Base-by-base conservation (phyloP, 371 early-diverging fungal species). In the Mucor circinelloides region DNA sequence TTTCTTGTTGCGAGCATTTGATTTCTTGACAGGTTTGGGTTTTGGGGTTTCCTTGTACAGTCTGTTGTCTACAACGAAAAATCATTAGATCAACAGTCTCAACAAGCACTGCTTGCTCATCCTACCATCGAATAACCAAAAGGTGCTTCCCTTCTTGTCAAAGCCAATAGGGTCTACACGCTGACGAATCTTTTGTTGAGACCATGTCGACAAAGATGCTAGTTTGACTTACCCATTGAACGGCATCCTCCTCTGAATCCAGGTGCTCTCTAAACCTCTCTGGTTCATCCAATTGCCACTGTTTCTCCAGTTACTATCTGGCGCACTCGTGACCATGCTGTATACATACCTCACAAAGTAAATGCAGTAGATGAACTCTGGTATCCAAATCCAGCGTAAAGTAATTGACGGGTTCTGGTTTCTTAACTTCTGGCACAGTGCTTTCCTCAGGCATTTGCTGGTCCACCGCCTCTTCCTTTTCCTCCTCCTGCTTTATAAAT, bases 51-150 rank as follows among this genome's bases (percentile, higher is more conserved):
- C 84, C 71, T 83, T 76, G 63, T 90, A 92, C 2, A 92, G 71
- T 54, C 92, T 79, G 66, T 92, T 92, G 57, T 92, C 91, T 91
- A 55, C 13, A 17, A 13, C 21, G 1, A 38, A 1, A 30, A 46
- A n/a, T 48, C 44, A 61, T 21, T 36, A 10, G 28, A 44, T 32
- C 15, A 31, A 31, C 30, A 32, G 1, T 21, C 36, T 8, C 10
- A 55, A 9, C 23, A 30, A 2, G 12, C 6, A n/a, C n/a, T 3
- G 23, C 1, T 13, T n/a, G 38, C 15, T 30, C 15, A 44, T 21
- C 66, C 23, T 81, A 90, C 90, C 93, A 81, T 92, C 93, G 79
- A 92, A 92, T 12, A 92, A 72, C 89, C 90, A 92, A 70, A 87
- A 91, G n/a, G 81, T 85, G 46, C 84, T 83, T 6, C 90, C 91